phyloP scores from a whole-genome alignment of 2,329 filamentous ascomycete genomes.

The Colletotrichum ledebouriae region DNA sequence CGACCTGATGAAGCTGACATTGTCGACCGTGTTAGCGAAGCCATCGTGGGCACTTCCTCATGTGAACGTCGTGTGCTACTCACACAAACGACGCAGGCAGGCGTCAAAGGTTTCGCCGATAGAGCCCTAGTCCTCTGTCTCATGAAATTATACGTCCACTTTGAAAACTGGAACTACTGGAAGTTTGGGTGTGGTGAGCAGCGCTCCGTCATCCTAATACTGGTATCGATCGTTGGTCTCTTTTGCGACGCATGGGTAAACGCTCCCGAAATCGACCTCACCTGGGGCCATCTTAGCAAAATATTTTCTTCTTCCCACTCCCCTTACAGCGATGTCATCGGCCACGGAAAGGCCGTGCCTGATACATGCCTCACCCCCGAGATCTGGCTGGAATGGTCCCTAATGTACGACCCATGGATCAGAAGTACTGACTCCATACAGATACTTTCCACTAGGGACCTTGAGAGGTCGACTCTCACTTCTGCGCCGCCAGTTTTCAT shows the following conservation, averaged over 20 bases:
- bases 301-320: background rate
- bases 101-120: slow-evolving; percentile 16
- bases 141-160: slow-evolving; percentile 28
- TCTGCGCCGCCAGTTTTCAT: background rate
- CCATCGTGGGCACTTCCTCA: background rate
- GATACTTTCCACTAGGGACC: background rate
- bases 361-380: slow-evolving; percentile 21
- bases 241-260: slow-evolving; percentile 36
- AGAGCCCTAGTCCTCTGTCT: slow-evolving; percentile 28
- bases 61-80: slow-evolving; percentile 13
- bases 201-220: background rate
- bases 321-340: background rate
- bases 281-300: slow-evolving; percentile 19
- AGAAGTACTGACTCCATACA: slow-evolving; percentile 25
- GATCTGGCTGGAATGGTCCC: slow-evolving; percentile 36
- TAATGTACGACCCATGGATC: slow-evolving; percentile 37
- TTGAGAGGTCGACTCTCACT: background rate
- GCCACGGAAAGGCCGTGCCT: background rate
- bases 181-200: background rate
- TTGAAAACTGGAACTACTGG: slow-evolving; percentile 27
- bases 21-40: slow-evolving; percentile 3
- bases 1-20: slow-evolving; percentile 14
- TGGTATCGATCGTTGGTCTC: slow-evolving; percentile 29
- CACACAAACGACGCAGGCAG: slow-evolving; percentile 6
- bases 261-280: slow-evolving; percentile 22